Conservation (phyloP, 495 filamentous ascomycete species). For the Darksidea phi region DNA sequence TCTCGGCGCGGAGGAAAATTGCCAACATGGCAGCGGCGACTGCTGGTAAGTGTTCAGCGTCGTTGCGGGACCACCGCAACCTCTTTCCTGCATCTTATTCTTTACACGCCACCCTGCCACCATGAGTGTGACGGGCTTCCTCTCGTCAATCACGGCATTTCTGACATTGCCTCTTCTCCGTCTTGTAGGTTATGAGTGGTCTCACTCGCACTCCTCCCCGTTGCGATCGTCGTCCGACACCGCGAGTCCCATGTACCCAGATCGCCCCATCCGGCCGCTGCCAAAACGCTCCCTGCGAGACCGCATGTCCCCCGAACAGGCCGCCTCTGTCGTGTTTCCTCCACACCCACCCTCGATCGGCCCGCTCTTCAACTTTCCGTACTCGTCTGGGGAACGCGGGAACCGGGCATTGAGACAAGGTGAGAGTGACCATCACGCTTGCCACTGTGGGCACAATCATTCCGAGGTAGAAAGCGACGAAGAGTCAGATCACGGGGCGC, state of each 20-base stretch:
- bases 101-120: not conserved
- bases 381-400: constrained; percentile 45
- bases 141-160: constrained; percentile 9
- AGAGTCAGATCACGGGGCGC: constrained; percentile 32
- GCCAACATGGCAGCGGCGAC: constrained; percentile 36
- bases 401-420: constrained; percentile 35
- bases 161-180: constrained; percentile 24
- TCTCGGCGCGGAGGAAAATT: not conserved
- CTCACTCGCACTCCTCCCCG: constrained; percentile 29
- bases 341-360: constrained; percentile 63
- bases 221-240: constrained; percentile 59
- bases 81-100: not conserved
- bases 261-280: constrained; percentile 88
- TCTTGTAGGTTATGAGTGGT: constrained; percentile 39
- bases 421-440: constrained; percentile 37
- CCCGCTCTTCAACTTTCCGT: constrained; percentile 75
- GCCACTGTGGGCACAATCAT: constrained; percentile 35
- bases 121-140: constrained; percentile 19
- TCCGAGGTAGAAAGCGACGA: constrained; percentile 41
- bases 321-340: constrained; percentile 78
- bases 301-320: constrained; percentile 78
- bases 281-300: constrained; percentile 84
- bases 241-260: constrained; percentile 72
- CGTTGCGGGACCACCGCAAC: constrained; percentile 15
- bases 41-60: constrained; percentile 30